Conservation (phyloP, 2,329 filamentous ascomycete genomes). For the Diaporthe eres region DNA sequence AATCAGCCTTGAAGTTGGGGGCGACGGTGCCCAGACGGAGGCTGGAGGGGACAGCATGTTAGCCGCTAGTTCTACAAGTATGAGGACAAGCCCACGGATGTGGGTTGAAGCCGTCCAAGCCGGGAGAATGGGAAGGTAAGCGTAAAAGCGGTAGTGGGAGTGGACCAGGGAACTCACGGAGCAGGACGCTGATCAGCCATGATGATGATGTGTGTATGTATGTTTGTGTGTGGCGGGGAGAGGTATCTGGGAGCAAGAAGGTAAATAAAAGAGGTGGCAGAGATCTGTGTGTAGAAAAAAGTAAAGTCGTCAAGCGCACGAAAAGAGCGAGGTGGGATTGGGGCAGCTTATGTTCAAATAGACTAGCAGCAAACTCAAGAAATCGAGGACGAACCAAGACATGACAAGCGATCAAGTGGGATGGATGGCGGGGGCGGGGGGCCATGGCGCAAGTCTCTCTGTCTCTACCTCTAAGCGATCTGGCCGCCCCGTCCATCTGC, state of each 20-base stretch:
- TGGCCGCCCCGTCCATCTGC: not conserved
- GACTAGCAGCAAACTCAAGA: slow-evolving; percentile 7
- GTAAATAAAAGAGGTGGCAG: not conserved
- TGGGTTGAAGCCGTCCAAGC: not conserved
- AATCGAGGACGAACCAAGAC: slow-evolving; percentile 2
- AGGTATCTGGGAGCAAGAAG: not conserved
- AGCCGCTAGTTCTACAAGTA: not conserved
- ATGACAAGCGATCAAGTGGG: slow-evolving; percentile 19
- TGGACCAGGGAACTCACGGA: slow-evolving; percentile 49
- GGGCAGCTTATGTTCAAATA: slow-evolving; percentile 13
- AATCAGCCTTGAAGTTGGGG: slow-evolving; percentile 88
- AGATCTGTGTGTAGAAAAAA: not conserved
- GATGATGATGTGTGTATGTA: slow-evolving; percentile 40
- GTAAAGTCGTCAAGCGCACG: not conserved
- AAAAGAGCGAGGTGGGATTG: not conserved
- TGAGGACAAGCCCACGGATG: too few relatives aligned
- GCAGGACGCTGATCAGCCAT: slow-evolving; percentile 53
- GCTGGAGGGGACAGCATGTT: slow-evolving; percentile 50
- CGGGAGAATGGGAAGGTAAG: not conserved
- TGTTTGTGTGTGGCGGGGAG: not conserved
- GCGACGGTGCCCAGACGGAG: slow-evolving; percentile 77
- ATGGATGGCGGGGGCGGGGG: slow-evolving; percentile 30
- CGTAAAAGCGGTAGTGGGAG: not conserved
- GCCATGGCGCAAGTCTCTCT: slow-evolving; percentile 2
- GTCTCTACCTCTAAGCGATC: not conserved